Evolutionary conservation across 2,329 filamentous ascomycete species (phyloP), one percentile per base, ranked within the genome.

Genomic region (Cercospora zeina): DNA sequence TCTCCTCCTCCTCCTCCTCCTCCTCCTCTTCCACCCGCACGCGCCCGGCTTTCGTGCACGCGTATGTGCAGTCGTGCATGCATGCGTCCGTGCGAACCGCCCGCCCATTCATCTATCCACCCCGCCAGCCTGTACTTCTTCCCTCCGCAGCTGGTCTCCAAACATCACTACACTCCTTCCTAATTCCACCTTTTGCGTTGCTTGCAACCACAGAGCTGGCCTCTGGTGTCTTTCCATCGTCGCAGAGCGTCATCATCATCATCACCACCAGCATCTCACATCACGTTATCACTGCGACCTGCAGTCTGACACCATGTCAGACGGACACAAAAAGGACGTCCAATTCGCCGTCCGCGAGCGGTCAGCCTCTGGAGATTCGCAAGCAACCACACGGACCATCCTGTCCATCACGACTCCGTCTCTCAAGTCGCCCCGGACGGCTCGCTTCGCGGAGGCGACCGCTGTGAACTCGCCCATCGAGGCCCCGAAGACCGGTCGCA

Each of bases 391-490:
- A 68, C 57, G 71, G 68, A 65, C 70, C 13, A 63, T 62, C 8
- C 49, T 65, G 21, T 72, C 71, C 19, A 47, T 66, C 39, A 69
- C 69, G 49, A 59, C 70, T 19, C 67, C 68, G 9, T 73, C 72
- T 33, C 62, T 73, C 50, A 70, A 69, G 65, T 73, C 84, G 39
- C 88, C 88, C 65, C 84, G 90, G 72, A 89, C 88, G 69, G 88
- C 90, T 70, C 87, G 90, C 72, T 93, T 93, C 72, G 89, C 88
- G 59, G 90, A 93, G 80, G 89, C 89, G 49, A 93, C 90, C 31
- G 84, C 89, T 30, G 87, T 93, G 56, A 82, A 92, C 79, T 93
- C 90, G 51, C 90, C 90, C 45, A 80, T 91, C 71, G 88, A 92
- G 64, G 79, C 78, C 54, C 73, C 76, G 45, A 76, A 80, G 64